Evolutionary conservation across 345 rosid genomes (phyloP).

Genomic region (Eucalyptus pauciflora): DNA sequence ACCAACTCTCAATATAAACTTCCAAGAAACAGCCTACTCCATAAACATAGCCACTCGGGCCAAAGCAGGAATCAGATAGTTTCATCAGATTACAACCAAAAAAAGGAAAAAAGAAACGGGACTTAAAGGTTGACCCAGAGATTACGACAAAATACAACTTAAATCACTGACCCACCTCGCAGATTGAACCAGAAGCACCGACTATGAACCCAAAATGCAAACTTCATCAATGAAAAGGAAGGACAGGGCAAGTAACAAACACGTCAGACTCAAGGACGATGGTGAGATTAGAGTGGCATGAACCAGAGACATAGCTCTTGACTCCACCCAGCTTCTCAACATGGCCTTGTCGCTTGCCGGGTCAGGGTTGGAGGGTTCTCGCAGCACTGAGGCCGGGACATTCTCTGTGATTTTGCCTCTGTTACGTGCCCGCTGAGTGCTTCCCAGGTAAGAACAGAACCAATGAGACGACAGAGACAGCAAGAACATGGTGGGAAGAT

Average conservation of each 20-base stretch:
- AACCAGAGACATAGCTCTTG: constrained; percentile 44
- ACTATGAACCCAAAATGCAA: neutral
- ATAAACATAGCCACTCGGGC: neutral
- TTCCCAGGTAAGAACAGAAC: neutral
- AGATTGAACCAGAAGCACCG: neutral
- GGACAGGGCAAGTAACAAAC: constrained; percentile 6
- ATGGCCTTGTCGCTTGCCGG: constrained; percentile 33
- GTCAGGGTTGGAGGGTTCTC: constrained; percentile 46
- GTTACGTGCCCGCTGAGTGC: neutral
- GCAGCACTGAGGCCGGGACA: constrained; percentile 74
- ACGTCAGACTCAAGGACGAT: constrained; percentile 53
- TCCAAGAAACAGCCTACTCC: neutral
- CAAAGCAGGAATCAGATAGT: neutral
- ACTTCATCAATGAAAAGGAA: neutral
- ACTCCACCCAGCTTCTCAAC: constrained; percentile 51
- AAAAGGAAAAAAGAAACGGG: neutral
- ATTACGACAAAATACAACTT: neutral
- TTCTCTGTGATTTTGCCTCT: neutral
- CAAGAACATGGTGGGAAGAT: neutral
- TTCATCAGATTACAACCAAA: neutral
- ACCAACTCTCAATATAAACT: neutral
- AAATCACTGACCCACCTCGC: neutral
- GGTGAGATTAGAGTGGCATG: constrained; percentile 34
- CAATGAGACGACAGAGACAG: neutral
- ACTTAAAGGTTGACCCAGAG: neutral